A percentile compares a stretch with the other conserved stretches of the same genome.
These are phyloP conservation scores for Harringtonia lauricola DNA, from an alignment of 2,329 filamentous ascomycete species.

Conservation along the genomic window DNA sequence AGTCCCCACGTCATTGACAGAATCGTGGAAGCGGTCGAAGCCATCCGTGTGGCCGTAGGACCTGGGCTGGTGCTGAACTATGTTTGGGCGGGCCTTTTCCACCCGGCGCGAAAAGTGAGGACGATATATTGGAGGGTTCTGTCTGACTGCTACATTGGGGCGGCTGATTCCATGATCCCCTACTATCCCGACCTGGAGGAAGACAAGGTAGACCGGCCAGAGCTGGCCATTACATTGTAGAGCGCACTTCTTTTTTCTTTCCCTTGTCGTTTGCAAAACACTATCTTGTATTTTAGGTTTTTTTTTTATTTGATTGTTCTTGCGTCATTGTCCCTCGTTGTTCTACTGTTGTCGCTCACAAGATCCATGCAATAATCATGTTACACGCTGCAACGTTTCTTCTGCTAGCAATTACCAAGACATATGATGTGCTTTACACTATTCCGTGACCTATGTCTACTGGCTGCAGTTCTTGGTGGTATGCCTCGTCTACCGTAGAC, in stretches of 20 bases:
- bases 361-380: too few species aligned
- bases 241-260: constrained; percentile 12
- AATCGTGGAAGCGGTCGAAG: constrained; percentile 95
- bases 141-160: constrained; percentile 93
- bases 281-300: background rate
- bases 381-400: too few species aligned
- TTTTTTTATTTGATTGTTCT: background rate
- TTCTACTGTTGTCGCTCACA: too few species aligned
- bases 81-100: constrained; percentile 94
- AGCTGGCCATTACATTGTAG: constrained; percentile 76
- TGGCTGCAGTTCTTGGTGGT: too few species aligned
- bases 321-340: too few species aligned
- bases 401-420: too few species aligned
- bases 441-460: too few species aligned
- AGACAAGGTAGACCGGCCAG: constrained; percentile 65
- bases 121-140: constrained; percentile 94
- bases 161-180: constrained; percentile 87
- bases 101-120: constrained; percentile 88
- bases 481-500: too few species aligned
- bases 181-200: constrained; percentile 87
- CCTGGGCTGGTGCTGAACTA: constrained; percentile 94
- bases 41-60: constrained; percentile 85
- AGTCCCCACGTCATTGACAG: constrained; percentile 97
- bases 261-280: background rate
- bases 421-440: too few species aligned